Conservation (phyloP, 345 rosid genomes). For the Moricandia arvensis region DNA sequence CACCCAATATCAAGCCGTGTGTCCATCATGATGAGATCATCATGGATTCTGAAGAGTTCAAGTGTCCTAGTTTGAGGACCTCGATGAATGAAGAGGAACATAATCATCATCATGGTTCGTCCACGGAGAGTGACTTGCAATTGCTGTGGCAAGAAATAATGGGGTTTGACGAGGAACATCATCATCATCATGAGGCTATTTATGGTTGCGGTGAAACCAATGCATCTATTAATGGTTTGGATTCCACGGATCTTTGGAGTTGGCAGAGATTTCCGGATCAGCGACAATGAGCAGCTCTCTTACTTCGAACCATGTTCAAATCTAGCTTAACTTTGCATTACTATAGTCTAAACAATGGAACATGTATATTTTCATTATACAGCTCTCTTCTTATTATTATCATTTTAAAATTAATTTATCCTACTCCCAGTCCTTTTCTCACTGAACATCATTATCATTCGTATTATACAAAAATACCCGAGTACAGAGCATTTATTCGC, state of each 20-base stretch:
- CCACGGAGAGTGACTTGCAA: slow-evolving; percentile 1
- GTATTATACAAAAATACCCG: not conserved
- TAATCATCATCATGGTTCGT: not conserved
- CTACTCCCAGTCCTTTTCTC: not conserved
- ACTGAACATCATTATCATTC: not conserved
- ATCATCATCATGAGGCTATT: not conserved
- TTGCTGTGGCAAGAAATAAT: not conserved
- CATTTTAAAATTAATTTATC: not conserved
- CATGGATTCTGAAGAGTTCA: not conserved
- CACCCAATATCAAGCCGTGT: not conserved
- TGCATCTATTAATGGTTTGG: not conserved
- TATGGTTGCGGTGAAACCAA: not conserved
- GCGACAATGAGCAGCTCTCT: not conserved
- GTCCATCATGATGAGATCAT: not conserved
- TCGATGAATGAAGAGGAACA: not conserved
- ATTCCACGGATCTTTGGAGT: not conserved
- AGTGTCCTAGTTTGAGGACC: not conserved
- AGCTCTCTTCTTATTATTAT: too few species aligned
- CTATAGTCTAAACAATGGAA: not conserved
- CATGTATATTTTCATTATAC: not conserved
- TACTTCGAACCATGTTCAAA: not conserved
- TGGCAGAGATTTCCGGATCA: not conserved
- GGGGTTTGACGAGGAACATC: not conserved
- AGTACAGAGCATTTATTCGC: not conserved
- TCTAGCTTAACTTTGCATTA: not conserved